Evolutionary conservation across 805 yeast genomes (phyloP), one percentile per base, ranked within the genome.

Genomic region (Candida caryicola): DNA sequence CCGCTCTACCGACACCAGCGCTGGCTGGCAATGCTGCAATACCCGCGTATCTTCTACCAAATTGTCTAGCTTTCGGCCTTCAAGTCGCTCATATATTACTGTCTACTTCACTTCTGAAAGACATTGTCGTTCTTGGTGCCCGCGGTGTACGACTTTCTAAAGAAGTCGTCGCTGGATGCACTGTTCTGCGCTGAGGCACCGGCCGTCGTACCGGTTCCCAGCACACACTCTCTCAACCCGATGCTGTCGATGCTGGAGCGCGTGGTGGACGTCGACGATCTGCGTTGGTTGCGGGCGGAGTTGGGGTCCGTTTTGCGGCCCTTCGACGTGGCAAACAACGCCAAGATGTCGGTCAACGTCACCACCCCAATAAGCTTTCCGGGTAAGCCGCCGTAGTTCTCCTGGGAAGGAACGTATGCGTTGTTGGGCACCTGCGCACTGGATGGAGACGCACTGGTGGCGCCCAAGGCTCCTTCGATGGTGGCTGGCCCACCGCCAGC

Each of bases 331-430:
- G 96, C 95, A 45, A 91, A 74, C 31, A 88, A 64, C 13, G 90
- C 86, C 34, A 93, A 66, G 23, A 91, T 82, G 61, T 91, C 99
- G 0, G 98, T 91, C 50, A 93, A 68, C 3, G 96, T 86, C 2
- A 93, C 81, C 17, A 93, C 98, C 29, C 98, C 98, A 38, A 87
- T 78, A 44, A 91, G 72, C 55, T 81, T 85, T 12, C 96, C 96
- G 2, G 87, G 79, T 2, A 87, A 78, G 36, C 81, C 69, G 31
- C 82, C 81, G 35, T 50, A 35, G 26, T 42, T 46, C 8, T 42
- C 39, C 3, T 17, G 49, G 3, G 54, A 39, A n/a, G 54, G 26
- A 8, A 27, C 37, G 14, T 25, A 30, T 14, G 59, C 45, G 13
- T 57, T 38, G 5, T 50, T 36, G 8, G 54, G 26, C 2, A 57